These are phyloP conservation scores for Tuctoria greenei DNA, from an alignment of 176 grass and related monocot genomes.

Conservation along the genomic window DNA sequence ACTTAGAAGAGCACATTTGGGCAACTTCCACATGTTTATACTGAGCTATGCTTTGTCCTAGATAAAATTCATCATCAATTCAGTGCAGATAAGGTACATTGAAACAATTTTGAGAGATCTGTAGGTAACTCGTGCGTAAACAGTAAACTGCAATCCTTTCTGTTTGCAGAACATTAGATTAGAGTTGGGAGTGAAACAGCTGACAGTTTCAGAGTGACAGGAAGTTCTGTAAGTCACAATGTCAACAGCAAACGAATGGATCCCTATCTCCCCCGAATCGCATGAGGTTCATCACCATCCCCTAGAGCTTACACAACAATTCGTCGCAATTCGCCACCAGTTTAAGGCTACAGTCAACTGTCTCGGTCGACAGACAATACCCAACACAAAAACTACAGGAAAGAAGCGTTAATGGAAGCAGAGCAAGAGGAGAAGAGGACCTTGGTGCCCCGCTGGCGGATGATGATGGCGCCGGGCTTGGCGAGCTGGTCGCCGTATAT, in stretches of 20 bases:
- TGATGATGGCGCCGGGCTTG: constrained; percentile 91
- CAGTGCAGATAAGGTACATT: neutral
- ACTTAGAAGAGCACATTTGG: neutral
- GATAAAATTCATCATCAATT: neutral
- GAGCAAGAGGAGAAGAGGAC: constrained; percentile 24
- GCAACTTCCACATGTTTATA: neutral
- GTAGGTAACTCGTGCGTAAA: neutral
- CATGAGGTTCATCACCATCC: neutral
- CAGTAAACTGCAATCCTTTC: too few species aligned
- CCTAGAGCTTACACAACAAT: neutral
- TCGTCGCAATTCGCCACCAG: neutral
- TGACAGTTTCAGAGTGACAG: too few species aligned
- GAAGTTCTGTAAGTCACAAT: neutral
- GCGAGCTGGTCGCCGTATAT: constrained; percentile 93
- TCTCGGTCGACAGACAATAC: neutral
- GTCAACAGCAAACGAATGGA: neutral
- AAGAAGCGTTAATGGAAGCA: neutral
- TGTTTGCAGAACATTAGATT: too few species aligned
- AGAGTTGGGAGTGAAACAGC: too few species aligned
- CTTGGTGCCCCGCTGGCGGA: constrained; percentile 96
- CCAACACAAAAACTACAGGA: neutral
- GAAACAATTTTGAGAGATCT: neutral
- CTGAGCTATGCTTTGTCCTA: neutral
- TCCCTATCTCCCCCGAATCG: neutral
- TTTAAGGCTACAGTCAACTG: neutral